Base-by-base conservation (phyloP, 1,284 basidiomycete species). In the Hymenochaete sp. region DNA sequence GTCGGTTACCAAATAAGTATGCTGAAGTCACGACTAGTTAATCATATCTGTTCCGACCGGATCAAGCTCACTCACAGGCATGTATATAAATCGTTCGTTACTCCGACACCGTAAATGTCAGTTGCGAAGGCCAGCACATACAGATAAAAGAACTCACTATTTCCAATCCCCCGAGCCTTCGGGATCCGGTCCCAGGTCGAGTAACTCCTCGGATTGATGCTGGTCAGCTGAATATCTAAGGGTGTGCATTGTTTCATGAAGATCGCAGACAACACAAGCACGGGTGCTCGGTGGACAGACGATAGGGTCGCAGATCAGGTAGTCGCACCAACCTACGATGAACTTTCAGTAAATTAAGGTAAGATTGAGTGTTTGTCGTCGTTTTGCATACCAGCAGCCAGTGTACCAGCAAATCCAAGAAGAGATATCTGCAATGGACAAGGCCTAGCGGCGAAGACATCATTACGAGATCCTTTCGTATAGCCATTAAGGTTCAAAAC, bases 401-500 rank as follows among this genome's bases (percentile, higher is more conserved):
- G 57, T 11, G 75, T 75, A 5, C 78, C 76, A 2, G 78, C 73
- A 53, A 70, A 75, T 11, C 73, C 73, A 66, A 76, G 75, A 32
- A 77, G 66, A 47, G 75, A 73, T 53, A 79, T 66, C 57, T 80
- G 76, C 7, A 80, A 60, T 0, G 78, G 77, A 46, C 68, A 71
- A 11, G 76, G 72, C 22, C 77, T 62, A 1, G 70, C 71, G 6
- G 77, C 78, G 49, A 80, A 80, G 10, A 80, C 65, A 50, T 80
- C 77, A 53, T 79, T 81, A 41, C 70, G 61, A 2, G 77, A 73
- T 8, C 76, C 78, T 57, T 78, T 79, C n/a, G 77, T 80, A 52
- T 80, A 80, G 3, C 77, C 78, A 16, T 75, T 77, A 3, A 78
- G 58, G 50, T 78, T 76, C 48, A 78, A 62, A 16, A 79, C 67